Evolutionary conservation across 441 rosid species (phyloP).

Genomic region (Macaranga tanarius): DNA sequence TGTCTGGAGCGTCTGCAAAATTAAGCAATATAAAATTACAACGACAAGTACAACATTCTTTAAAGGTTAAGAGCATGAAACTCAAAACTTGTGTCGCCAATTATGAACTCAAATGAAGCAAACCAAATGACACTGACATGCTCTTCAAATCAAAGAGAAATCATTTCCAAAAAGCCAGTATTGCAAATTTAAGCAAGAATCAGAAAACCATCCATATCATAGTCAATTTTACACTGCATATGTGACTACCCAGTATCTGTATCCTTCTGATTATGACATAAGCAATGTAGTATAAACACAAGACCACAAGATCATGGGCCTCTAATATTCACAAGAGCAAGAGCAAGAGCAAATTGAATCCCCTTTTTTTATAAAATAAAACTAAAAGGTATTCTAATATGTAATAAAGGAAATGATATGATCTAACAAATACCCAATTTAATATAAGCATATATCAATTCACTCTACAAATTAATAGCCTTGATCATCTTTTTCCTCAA

Average conservation of each 20-base stretch:
- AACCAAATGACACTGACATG: too few relatives aligned
- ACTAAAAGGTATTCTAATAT: background rate
- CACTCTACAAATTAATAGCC: background rate
- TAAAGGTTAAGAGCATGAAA: too few relatives aligned
- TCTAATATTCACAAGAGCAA: background rate
- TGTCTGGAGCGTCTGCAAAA: constrained; percentile 26
- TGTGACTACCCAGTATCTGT: background rate
- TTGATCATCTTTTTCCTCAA: background rate
- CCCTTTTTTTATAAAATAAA: too few relatives aligned
- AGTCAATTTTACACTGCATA: background rate
- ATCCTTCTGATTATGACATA: background rate
- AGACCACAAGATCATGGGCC: background rate
- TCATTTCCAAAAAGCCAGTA: background rate
- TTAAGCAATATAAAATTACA: background rate
- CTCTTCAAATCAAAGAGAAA: background rate
- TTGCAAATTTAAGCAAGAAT: background rate
- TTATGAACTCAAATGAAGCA: too few relatives aligned
- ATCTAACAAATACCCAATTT: background rate
- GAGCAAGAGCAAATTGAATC: background rate
- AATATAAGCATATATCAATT: background rate
- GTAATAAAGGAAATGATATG: background rate
- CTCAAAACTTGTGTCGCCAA: too few relatives aligned
- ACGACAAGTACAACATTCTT: too few relatives aligned
- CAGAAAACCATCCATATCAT: background rate
- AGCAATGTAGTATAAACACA: background rate